Evolutionary conservation across 495 filamentous ascomycete species (phyloP).

Genomic region (Penicillium turbatum): DNA sequence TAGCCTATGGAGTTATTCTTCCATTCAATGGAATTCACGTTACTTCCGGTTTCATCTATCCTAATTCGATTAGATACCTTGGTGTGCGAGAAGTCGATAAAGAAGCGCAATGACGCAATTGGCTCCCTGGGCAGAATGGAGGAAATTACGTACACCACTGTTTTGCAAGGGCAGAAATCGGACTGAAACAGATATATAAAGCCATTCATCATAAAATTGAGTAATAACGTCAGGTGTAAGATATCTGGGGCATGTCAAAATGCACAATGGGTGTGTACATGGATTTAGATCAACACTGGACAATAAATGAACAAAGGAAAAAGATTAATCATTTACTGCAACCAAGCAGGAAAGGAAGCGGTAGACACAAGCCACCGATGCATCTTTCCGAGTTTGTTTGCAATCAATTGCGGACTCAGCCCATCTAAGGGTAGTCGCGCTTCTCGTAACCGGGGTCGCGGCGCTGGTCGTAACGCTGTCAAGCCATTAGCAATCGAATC

Average conservation of each 20-base stretch:
- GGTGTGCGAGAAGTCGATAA: neutral
- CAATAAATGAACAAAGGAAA: slow-evolving; percentile 15
- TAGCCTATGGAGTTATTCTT: neutral
- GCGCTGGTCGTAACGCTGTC: slow-evolving; percentile 40
- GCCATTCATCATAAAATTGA: slow-evolving; percentile 30
- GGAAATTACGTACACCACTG: neutral
- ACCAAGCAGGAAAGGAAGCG: neutral
- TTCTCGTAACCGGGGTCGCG: slow-evolving; percentile 41
- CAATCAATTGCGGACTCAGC: slow-evolving; percentile 6
- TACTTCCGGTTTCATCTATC: neutral
- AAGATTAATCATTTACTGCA: slow-evolving; percentile 3
- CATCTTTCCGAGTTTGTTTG: neutral
- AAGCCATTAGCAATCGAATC: neutral
- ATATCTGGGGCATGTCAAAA: slow-evolving; percentile 22
- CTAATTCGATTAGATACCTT: neutral
- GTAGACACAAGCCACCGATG: neutral
- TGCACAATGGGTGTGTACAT: slow-evolving; percentile 27
- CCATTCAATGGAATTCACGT: neutral
- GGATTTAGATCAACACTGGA: slow-evolving; percentile 21
- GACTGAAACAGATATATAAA: slow-evolving; percentile 9
- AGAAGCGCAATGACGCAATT: neutral
- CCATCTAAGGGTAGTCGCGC: slow-evolving; percentile 41
- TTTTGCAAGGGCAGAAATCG: neutral
- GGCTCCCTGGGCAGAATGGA: too few relatives aligned
- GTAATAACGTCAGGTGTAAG: slow-evolving; percentile 24